Evolutionary conservation across 2,329 filamentous ascomycete species (phyloP).

Genomic region (Fusarium zealandicum): DNA sequence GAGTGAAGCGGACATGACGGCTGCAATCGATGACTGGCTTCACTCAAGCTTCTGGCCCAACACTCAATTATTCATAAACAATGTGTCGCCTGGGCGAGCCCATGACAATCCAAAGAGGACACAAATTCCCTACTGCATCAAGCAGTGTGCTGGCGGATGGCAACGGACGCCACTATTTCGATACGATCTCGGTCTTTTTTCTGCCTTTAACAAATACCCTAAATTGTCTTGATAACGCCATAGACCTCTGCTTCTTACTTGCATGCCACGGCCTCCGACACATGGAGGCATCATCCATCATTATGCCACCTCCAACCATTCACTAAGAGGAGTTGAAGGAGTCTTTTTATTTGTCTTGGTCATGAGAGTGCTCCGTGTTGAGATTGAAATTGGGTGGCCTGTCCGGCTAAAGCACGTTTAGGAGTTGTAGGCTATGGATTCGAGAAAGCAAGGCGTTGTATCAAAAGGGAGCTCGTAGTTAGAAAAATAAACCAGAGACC

Average conservation of each 20-base stretch:
- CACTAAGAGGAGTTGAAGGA: conserved; percentile 37
- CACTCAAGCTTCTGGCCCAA: not conserved
- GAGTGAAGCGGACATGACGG: conserved; percentile 57
- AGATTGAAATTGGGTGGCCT: conserved; percentile 1
- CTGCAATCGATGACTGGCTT: not conserved
- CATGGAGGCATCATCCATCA: conserved; percentile 14
- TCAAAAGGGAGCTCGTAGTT: conserved; percentile 9
- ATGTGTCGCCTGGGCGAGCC: not conserved
- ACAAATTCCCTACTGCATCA: not conserved
- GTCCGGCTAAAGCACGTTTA: not conserved
- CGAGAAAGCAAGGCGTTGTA: conserved; percentile 17
- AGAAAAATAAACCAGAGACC: conserved; percentile 8
- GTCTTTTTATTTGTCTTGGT: conserved; percentile 8
- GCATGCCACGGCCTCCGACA: conserved; percentile 10
- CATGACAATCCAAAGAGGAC: not conserved
- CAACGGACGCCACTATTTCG: too few species aligned
- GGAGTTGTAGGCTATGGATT: conserved; percentile 17
- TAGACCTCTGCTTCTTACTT: conserved; percentile 15
- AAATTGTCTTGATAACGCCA: conserved; percentile 29
- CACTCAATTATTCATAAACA: not conserved
- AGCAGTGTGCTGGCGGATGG: not conserved
- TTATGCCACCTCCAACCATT: conserved; percentile 19
- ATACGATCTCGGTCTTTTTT: too few species aligned
- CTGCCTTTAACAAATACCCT: conserved; percentile 33
- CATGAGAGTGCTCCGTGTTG: conserved; percentile 1